Percentiles rank a stretch among this genome's conserved stretches.
Conservation (phyloP, 257 asterid genomes). For the Jacaranda mimosifolia region DNA sequence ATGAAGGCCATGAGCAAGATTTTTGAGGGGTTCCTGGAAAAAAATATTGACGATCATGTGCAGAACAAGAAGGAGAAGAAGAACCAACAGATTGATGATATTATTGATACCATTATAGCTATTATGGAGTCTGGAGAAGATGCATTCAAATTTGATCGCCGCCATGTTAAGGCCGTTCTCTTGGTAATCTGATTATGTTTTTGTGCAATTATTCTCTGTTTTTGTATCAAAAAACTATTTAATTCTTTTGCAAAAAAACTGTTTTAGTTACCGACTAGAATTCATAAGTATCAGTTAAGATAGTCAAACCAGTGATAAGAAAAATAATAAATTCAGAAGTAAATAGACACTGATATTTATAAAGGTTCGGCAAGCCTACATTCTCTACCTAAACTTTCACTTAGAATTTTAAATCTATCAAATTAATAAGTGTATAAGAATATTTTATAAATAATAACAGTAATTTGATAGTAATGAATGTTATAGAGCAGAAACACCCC, state of each 20-base stretch:
- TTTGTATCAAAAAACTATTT: not conserved
- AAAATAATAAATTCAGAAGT: too few relatives aligned
- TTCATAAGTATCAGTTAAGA: too few relatives aligned
- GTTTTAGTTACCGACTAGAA: conserved; percentile 32
- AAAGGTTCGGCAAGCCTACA: too few relatives aligned
- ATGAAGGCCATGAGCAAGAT: conserved; percentile 30
- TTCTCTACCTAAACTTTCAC: too few relatives aligned
- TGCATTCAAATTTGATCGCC: conserved; percentile 46
- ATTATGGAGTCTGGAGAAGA: conserved; percentile 50
- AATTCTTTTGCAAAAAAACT: too few relatives aligned
- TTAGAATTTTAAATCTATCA: too few relatives aligned
- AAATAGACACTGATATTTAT: too few relatives aligned
- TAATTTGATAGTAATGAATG: too few relatives aligned
- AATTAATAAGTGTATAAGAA: too few relatives aligned
- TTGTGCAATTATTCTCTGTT: not conserved
- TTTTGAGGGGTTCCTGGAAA: conserved; percentile 49
- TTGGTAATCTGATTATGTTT: conserved; percentile 38
- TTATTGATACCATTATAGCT: conserved; percentile 45
- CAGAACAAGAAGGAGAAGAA: conserved; percentile 14
- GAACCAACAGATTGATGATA: conserved; percentile 28
- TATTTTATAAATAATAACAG: too few relatives aligned
- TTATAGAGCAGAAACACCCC: too few relatives aligned
- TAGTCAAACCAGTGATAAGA: too few relatives aligned
- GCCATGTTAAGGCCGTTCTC: conserved; percentile 54
- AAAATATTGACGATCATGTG: conserved; percentile 50